Evolutionary conservation across 805 yeast species (phyloP), one percentile per base, ranked within the genome.

Genomic region (Cyberlindnera samutprakarnensis): DNA sequence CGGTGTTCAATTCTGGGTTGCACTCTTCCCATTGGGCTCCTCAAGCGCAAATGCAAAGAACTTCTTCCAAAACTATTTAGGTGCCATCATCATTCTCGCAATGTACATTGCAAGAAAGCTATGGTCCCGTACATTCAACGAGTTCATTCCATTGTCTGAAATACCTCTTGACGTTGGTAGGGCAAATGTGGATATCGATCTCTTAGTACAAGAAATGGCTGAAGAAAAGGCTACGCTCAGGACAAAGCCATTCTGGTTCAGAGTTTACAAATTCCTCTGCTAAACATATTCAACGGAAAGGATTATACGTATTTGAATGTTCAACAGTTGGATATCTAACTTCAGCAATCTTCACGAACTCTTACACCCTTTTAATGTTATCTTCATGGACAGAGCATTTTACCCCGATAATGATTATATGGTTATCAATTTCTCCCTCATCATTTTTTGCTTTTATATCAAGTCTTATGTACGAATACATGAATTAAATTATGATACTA

Each of bases 141-240:
- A 61, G 13, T 66, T 63, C 45, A 53, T 68, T 36, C 61, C 62
- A 28, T 61, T 71, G 21, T 44, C 53, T 27, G 70, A 72, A 21
- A 69, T 78, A 44, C 82, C 76, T 43, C 51, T 78, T 25, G 79
- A 72, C 47, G 62, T 73, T 30, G 87, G 87, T 32, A 70, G 82
- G 53, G 67, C 80, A 42, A 73, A 70, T 27, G 43, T 68, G 16
- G 83, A 78, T 46, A 43, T 74, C 38, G 82, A 76, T 23, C 54
- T 70, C 29, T 50, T 77, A 35, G 63, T 58, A 41, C 77, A 69
- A 49, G 80, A 76, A 49, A 53, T 75, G 32, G 66, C 63, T 7
- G 81, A 73, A 53, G 81, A 78, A 51, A 66, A 56, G 49, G 77
- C 63, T 5, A 61, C 48, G 38, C 47, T 77, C 41, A 64, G 61